These are phyloP conservation scores for Didymellaceae sp. DNA, from an alignment of 2,329 filamentous ascomycete genomes.

Conservation along the genomic window DNA sequence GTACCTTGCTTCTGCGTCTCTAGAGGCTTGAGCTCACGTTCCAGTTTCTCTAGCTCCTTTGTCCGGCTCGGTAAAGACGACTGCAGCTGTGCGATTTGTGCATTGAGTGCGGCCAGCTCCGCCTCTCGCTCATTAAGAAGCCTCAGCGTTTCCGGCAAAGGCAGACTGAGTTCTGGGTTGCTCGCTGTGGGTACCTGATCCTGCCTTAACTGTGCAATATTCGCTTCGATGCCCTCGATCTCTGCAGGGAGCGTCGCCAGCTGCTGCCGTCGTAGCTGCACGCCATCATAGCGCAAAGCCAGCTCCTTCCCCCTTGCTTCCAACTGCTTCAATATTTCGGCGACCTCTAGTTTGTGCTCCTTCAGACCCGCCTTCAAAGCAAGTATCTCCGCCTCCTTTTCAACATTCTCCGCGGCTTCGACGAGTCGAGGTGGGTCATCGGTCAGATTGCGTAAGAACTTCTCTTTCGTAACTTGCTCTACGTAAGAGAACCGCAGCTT, in stretches of 20 bases:
- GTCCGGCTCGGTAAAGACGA: conserved; percentile 69
- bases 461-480: conserved; percentile 98
- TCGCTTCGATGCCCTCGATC: conserved; percentile 59
- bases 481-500: conserved; percentile 97
- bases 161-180: conserved; percentile 52
- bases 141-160: conserved; percentile 52
- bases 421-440: conserved; percentile 89
- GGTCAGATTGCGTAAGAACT: conserved; percentile 91
- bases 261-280: conserved; percentile 60
- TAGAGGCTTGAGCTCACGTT: conserved; percentile 71
- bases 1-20: conserved; percentile 71
- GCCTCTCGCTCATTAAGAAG: conserved; percentile 51
- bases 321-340: conserved; percentile 73
- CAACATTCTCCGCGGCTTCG: conserved; percentile 75
- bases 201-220: conserved; percentile 55
- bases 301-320: conserved; percentile 69
- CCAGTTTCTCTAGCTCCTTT: conserved; percentile 70
- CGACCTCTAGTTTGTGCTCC: conserved; percentile 79
- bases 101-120: conserved; percentile 51
- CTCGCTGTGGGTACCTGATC: conserved; percentile 44
- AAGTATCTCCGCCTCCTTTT: conserved; percentile 63
- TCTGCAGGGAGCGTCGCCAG: conserved; percentile 59
- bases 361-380: conserved; percentile 78
- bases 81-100: conserved; percentile 59
- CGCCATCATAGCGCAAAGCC: conserved; percentile 61